Conservation (phyloP, 345 rosid species). For the Populus simonii region DNA sequence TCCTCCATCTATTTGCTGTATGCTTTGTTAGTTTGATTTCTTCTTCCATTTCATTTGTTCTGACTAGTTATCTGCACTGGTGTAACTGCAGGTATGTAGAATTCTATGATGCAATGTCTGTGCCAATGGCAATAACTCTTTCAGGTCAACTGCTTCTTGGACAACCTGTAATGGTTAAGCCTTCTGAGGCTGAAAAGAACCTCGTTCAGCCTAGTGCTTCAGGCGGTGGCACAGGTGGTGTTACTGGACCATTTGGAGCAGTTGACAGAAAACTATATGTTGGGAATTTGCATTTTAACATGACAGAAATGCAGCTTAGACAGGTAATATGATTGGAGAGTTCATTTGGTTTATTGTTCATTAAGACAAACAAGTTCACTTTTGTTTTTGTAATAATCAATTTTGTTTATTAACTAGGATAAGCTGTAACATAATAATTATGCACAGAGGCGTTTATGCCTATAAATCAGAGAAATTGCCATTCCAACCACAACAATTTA, state of each 20-base stretch:
- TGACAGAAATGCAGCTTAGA: slow-evolving; percentile 89
- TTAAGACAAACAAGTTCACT: not conserved
- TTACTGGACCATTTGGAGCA: slow-evolving; percentile 68
- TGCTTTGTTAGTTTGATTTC: slow-evolving; percentile 52
- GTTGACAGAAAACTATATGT: slow-evolving; percentile 88
- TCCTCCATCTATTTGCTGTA: slow-evolving; percentile 53
- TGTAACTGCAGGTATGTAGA: slow-evolving; percentile 81
- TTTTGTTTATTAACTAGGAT: not conserved
- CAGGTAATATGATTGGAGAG: slow-evolving; percentile 38
- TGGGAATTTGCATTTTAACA: slow-evolving; percentile 89
- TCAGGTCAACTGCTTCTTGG: slow-evolving; percentile 86
- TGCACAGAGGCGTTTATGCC: not conserved
- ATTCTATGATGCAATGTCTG: slow-evolving; percentile 89
- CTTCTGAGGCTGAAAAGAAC: slow-evolving; percentile 99
- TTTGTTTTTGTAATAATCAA: not conserved
- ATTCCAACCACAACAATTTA: too few species aligned
- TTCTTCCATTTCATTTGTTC: slow-evolving; percentile 17
- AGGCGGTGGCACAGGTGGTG: slow-evolving; percentile 43
- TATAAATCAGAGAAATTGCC: too few species aligned
- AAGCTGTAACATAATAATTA: not conserved
- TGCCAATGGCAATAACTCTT: slow-evolving; percentile 93
- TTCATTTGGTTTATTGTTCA: not conserved
- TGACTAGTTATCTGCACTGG: slow-evolving; percentile 33
- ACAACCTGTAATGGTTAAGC: slow-evolving; percentile 97
- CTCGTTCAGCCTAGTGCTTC: slow-evolving; percentile 71